These are phyloP conservation scores for Chrysanthemum makinoi DNA, from an alignment of 129 eudicot species.

Conservation along the genomic window DNA sequence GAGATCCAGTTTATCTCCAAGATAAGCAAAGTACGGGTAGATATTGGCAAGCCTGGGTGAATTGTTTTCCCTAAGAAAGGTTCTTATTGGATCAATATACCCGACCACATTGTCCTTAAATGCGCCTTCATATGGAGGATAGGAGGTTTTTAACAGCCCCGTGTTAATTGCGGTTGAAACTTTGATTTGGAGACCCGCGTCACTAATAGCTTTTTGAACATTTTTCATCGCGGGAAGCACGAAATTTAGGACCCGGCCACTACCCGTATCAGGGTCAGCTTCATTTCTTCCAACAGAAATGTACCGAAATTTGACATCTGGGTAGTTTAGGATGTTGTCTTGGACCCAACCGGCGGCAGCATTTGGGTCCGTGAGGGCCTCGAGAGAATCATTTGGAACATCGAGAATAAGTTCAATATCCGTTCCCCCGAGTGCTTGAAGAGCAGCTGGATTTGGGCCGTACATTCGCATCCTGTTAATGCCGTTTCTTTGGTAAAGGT, in stretches of 20 bases:
- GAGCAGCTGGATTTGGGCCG: too few relatives aligned
- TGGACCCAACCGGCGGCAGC: too few relatives aligned
- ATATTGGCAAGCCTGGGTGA: conserved; percentile 50
- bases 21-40: conserved; percentile 48
- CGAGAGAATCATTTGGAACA: too few relatives aligned
- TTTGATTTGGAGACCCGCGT: conserved; percentile 38
- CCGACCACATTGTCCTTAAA: conserved; percentile 17
- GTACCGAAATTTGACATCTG: conserved; percentile 8
- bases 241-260: background rate
- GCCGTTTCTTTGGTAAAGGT: conserved; percentile 23
- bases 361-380: background rate
- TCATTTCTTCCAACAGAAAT: conserved; percentile 21
- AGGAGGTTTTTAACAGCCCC: conserved; percentile 14
- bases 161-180: conserved; percentile 51
- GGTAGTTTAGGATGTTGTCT: too few relatives aligned
- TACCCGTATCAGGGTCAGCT: background rate
- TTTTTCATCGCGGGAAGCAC: conserved; percentile 43
- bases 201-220: conserved; percentile 31
- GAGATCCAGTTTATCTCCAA: conserved; percentile 16
- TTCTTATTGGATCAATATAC: conserved; percentile 33
- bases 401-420: too few relatives aligned
- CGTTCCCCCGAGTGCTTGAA: background rate
- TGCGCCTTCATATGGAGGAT: conserved; percentile 35
- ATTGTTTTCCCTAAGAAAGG: conserved; percentile 22
- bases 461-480: conserved; percentile 16